Conservation (phyloP, 345 rosid genomes). For the Erodium maritimum region DNA sequence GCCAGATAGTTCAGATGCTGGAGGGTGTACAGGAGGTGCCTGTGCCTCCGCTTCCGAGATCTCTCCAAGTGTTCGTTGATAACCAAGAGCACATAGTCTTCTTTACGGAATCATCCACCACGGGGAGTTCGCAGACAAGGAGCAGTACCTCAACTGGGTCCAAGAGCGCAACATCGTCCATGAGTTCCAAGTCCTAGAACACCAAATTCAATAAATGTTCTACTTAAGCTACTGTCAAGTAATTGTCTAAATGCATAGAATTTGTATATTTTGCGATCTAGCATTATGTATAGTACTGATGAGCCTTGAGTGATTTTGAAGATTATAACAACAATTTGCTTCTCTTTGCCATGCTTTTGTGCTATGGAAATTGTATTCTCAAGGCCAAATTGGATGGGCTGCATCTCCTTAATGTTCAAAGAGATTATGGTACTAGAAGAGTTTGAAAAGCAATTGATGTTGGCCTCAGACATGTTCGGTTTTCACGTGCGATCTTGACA, state of each 20-base stretch:
- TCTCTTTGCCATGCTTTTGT: too few relatives aligned
- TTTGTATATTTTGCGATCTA: not conserved
- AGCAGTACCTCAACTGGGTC: slow-evolving; percentile 20
- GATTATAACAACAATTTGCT: too few relatives aligned
- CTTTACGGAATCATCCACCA: slow-evolving; percentile 37
- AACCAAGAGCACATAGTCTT: slow-evolving; percentile 25
- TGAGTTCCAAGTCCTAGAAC: not conserved
- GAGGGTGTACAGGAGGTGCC: slow-evolving; percentile 57
- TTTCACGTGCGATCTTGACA: too few relatives aligned
- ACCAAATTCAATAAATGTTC: too few relatives aligned
- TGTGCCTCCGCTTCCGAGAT: slow-evolving; percentile 48
- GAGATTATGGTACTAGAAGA: too few relatives aligned
- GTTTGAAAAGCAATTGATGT: too few relatives aligned
- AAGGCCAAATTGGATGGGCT: too few relatives aligned
- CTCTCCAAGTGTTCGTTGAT: slow-evolving; percentile 34
- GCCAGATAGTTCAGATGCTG: slow-evolving; percentile 76
- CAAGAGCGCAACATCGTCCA: slow-evolving; percentile 17
- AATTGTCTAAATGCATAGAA: not conserved
- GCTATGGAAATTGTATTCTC: too few relatives aligned
- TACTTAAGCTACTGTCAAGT: not conserved
- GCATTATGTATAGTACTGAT: not conserved
- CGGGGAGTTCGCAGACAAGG: slow-evolving; percentile 22
- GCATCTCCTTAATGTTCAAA: too few relatives aligned
- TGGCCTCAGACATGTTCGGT: too few relatives aligned
- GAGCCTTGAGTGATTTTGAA: too few relatives aligned